A percentile compares a stretch with the other conserved stretches of the same genome.
Evolutionary conservation across 2,329 filamentous ascomycete species (phyloP).

Genomic region (Fusarium nisikadoi): DNA sequence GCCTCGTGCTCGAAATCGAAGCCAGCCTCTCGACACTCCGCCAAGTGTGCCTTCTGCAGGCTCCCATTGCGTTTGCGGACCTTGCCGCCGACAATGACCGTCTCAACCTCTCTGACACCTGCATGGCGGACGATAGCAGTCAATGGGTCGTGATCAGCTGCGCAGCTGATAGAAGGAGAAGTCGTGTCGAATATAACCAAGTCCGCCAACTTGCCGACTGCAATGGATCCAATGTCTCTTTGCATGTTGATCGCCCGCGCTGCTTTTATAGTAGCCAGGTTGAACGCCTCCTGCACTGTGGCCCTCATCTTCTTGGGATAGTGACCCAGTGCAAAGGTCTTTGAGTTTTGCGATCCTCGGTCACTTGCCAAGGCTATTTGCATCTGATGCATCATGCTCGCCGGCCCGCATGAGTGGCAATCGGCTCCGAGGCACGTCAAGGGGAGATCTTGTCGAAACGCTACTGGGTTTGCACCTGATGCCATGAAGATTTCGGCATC

Average conservation of each 20-base stretch:
- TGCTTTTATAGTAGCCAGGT: conserved; percentile 8
- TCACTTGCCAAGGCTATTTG: neutral
- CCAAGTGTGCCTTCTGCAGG: neutral
- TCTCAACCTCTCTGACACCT: neutral
- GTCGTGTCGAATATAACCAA: neutral
- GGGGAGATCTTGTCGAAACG: neutral
- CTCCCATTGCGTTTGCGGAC: neutral
- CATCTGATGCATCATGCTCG: conserved; percentile 16
- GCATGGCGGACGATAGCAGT: conserved; percentile 4
- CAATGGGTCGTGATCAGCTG: neutral
- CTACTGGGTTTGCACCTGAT: conserved; percentile 5
- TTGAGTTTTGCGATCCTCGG: neutral
- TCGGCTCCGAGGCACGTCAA: conserved; percentile 6
- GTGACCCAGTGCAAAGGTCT: neutral
- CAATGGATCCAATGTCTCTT: neutral
- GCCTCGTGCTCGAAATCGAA: neutral
- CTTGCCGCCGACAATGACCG: neutral
- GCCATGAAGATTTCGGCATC: conserved; percentile 15
- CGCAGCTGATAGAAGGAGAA: conserved; percentile 4
- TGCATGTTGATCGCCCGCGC: conserved; percentile 6
- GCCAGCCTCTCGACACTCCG: neutral
- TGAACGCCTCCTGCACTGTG: neutral
- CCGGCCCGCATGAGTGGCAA: conserved; percentile 8
- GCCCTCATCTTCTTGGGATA: neutral
- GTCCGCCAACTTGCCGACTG: neutral